Evolutionary conservation across 2,329 filamentous ascomycete genomes (phyloP).

Genomic region (Thelonectria rubi): DNA sequence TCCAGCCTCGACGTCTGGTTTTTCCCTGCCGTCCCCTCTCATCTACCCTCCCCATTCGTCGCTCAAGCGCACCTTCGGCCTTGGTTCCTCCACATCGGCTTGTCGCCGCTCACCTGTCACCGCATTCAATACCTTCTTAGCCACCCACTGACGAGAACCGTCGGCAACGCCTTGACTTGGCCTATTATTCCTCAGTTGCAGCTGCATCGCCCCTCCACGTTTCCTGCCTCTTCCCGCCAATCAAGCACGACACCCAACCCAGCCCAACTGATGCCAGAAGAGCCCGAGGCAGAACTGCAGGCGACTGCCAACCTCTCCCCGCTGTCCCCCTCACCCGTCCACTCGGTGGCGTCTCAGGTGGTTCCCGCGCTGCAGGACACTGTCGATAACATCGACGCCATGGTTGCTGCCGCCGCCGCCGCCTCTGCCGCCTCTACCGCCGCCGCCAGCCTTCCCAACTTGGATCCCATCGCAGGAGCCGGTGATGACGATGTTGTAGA

Average conservation of each 20-base stretch:
- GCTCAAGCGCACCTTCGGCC: slow-evolving; percentile 26
- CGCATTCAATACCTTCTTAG: slow-evolving; percentile 3
- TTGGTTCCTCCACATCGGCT: slow-evolving; percentile 30
- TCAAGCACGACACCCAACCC: slow-evolving; percentile 24
- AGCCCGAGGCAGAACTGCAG: slow-evolving; percentile 56
- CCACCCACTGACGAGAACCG: slow-evolving; percentile 36
- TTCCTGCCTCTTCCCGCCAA: slow-evolving; percentile 19
- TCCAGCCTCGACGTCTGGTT: slow-evolving; percentile 23
- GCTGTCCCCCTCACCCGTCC: slow-evolving; percentile 59
- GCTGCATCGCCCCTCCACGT: not conserved
- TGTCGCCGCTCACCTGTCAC: slow-evolving; percentile 30
- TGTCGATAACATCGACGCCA: slow-evolving; percentile 60
- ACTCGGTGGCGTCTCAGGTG: slow-evolving; percentile 56
- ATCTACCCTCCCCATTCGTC: slow-evolving; percentile 26
- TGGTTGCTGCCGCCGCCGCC: slow-evolving; percentile 50
- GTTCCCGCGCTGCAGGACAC: slow-evolving; percentile 63
- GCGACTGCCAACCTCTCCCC: slow-evolving; percentile 63
- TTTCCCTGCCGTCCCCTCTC: not conserved
- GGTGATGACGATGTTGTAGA: slow-evolving; percentile 53
- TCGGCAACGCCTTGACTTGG: slow-evolving; percentile 28
- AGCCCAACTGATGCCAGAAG: slow-evolving; percentile 54
- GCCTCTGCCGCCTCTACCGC: slow-evolving; percentile 42
- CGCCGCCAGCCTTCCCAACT: slow-evolving; percentile 41
- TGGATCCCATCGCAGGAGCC: slow-evolving; percentile 46
- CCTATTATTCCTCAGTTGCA: slow-evolving; percentile 28